Evolutionary conservation across 768 basidiomycete species (phyloP).

Genomic region (Amanita exitialis): DNA sequence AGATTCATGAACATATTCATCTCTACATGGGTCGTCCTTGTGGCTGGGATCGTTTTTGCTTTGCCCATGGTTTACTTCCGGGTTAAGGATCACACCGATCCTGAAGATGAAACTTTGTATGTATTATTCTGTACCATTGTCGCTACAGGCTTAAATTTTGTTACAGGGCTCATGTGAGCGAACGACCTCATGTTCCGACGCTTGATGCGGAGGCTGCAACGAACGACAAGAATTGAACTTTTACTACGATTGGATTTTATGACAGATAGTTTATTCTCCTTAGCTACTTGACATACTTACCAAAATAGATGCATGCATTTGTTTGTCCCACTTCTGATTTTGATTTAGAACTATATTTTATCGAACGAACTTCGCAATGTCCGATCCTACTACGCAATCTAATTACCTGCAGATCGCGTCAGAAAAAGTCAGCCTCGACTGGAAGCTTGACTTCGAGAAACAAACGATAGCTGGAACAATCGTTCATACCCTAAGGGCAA

Average conservation of each 20-base stretch:
- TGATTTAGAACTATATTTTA: no score
- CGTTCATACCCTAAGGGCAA: constrained; percentile 48
- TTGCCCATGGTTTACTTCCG: constrained; percentile 68
- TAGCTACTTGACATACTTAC: not conserved
- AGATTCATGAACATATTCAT: constrained; percentile 65
- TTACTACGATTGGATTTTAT: no score
- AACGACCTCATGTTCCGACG: constrained; percentile 22
- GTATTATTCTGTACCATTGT: constrained; percentile 15
- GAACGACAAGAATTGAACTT: not conserved
- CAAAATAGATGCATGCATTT: not conserved
- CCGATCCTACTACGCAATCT: constrained; percentile 68
- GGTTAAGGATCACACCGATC: constrained; percentile 48
- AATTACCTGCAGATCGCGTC: constrained; percentile 67
- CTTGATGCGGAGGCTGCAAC: not conserved
- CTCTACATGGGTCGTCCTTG: constrained; percentile 66
- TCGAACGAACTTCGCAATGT: constrained; percentile 6
- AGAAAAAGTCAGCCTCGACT: constrained; percentile 62
- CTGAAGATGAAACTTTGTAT: constrained; percentile 44
- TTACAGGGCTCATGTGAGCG: constrained; percentile 32
- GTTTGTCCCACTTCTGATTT: not conserved
- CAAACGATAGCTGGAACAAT: constrained; percentile 56
- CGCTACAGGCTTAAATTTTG: not conserved
- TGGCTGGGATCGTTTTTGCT: constrained; percentile 53
- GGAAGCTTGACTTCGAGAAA: constrained; percentile 65
- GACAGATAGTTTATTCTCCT: no score